Evolutionary conservation across 225 moss, liverwort and hornwort species (phyloP).

Genomic region (Marchantia polymorpha): DNA sequence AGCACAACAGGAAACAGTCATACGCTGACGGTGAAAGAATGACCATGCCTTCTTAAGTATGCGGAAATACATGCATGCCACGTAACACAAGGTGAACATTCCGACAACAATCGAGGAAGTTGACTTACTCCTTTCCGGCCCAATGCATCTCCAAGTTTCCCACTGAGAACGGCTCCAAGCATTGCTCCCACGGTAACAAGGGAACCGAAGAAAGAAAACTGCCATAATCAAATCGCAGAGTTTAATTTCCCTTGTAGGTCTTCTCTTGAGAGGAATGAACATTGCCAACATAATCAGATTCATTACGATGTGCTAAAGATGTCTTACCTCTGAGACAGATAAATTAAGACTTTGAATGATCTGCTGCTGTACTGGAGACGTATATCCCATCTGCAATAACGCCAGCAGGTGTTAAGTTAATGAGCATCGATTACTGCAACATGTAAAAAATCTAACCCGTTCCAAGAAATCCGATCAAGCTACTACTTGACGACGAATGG

Average conservation of each 20-base stretch:
- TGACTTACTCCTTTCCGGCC: slow-evolving; percentile 68
- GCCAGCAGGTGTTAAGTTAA: background rate
- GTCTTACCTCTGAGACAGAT: slow-evolving; percentile 48
- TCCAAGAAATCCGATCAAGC: too few species aligned
- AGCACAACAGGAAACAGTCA: background rate
- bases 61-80: too few species aligned
- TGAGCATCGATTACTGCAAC: background rate
- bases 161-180: slow-evolving; percentile 66
- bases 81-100: background rate
- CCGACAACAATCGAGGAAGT: background rate
- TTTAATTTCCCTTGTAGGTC: background rate
- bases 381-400: slow-evolving; percentile 59
- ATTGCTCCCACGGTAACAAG: slow-evolving; percentile 75
- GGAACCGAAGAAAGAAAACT: slow-evolving; percentile 87
- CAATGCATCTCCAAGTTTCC: slow-evolving; percentile 57
- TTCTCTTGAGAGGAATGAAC: background rate
- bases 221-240: slow-evolving; percentile 16
- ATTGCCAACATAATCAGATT: too few species aligned
- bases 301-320: background rate
- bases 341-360: slow-evolving; percentile 59
- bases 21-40: too few species aligned
- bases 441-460: background rate
- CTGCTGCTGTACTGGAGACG: slow-evolving; percentile 63
- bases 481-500: background rate
- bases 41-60: too few species aligned